A percentile compares a stretch with the other conserved stretches of the same genome.
These are phyloP conservation scores for Pseudonitzschia multiseries DNA, from an alignment of 108 stramenopile genomes.

Conservation along the genomic window DNA sequence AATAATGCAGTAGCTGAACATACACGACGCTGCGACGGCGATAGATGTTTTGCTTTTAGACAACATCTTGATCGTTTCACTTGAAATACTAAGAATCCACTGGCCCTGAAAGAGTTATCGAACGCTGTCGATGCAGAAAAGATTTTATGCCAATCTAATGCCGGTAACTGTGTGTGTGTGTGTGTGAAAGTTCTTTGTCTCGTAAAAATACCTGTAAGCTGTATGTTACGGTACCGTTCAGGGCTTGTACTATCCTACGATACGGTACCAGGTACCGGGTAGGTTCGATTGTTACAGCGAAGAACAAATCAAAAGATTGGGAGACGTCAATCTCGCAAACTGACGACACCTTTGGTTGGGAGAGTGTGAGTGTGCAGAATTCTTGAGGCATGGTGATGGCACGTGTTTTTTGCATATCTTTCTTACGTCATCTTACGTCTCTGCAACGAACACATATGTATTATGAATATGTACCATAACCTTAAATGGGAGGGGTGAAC, in stretches of 20 bases:
- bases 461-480: too few relatives aligned
- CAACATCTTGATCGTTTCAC: not conserved
- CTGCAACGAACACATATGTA: not conserved
- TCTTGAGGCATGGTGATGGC: not conserved
- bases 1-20: slow-evolving; percentile 16
- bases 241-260: too few relatives aligned
- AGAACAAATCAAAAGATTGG: not conserved
- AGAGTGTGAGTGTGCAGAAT: not conserved
- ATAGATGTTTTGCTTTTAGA: not conserved
- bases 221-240: too few relatives aligned
- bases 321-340: too few relatives aligned
- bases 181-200: too few relatives aligned
- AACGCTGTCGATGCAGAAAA: too few relatives aligned
- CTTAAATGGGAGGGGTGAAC: too few relatives aligned
- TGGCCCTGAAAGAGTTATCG: too few relatives aligned
- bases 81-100: not conserved
- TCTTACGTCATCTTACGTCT: not conserved
- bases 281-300: not conserved
- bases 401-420: not conserved
- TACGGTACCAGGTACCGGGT: not conserved
- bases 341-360: not conserved
- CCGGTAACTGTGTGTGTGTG: too few relatives aligned
- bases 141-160: too few relatives aligned
- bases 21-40: not conserved
- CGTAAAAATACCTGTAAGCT: too few relatives aligned